Base-by-base conservation (phyloP, 148 eudicot species). In the Cornus kousa region DNA sequence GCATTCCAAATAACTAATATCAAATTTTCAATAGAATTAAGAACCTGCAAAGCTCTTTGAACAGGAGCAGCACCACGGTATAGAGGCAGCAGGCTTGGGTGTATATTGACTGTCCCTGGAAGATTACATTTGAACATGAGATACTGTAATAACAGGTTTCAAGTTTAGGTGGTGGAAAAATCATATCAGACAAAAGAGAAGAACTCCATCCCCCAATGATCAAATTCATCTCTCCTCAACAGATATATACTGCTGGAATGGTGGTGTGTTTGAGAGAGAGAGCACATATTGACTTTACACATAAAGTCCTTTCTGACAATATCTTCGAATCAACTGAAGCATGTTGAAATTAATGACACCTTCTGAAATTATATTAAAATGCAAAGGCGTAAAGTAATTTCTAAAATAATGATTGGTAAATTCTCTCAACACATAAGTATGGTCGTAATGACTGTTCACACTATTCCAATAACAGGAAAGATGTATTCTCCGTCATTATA, bases 41-140 rank as follows among this genome's bases (percentile, higher is more conserved):
- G 64, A 85, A 96, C 99, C 98, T 93, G 93, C 88, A 96, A 80
- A 68, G 99, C 99, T 86, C 99, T 92, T 86, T 96, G 99, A 87
- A 96, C 98, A 82, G 99, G 99, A 82, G 99, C 97, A 74, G 99
- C 99, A 68, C 99, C 99, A 75, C 99, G 99, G 81, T 96, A 96
- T 50, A 93, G 83, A 81, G 99, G 99, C 78, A 96, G 89, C 88
- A 96, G 74, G 68, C 99, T 96, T 76, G 99, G 99, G 82, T 96
- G 99, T 85, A 96, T 87, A 82, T 96, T 96, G 46, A 96, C 98
- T 8, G 98, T 96, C 81, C 99, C 99, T 96, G 78, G 33, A 82
- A 79, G 69, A 80, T 39, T 53, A 68, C 62, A 84, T 20, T 32
- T 9, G 67, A 84, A 65, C 46, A 55, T 73, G 14, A 84, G 46